Base-by-base conservation (phyloP, 139 green algal species). In the Micractinium conductrix region DNA sequence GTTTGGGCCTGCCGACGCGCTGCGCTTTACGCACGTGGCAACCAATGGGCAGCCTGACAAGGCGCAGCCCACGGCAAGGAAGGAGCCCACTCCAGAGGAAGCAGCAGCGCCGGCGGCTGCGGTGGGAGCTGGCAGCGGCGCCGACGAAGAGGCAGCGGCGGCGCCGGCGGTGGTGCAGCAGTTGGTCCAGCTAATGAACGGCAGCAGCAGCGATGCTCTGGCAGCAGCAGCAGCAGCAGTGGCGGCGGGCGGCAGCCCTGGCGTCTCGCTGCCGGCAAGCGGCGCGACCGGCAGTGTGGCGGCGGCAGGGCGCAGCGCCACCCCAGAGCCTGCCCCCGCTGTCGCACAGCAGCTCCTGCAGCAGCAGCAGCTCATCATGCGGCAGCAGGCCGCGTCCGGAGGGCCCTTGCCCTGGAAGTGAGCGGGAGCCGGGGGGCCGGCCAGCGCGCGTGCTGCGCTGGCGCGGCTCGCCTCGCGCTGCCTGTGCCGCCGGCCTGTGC, bases 1-100 rank as follows among this genome's bases (percentile, higher is more conserved):
- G 22, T 93, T 94, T 78, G 87, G 76, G 12, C 9, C 88, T 12
- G 28, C 79, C 2, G 94, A 97, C 83, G 85, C 79, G 0, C 70
- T 86, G 35, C 91, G 93, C 8, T 86, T 93, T 33, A 78, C 80
- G 3, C 62, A 72, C 0, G 71, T 92, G 26, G 55, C 81, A 5
- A 75, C 74, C 2, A 44, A 71, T 5, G 78, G 84, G 65, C 63
- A 84, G 19, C 44, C n/a, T 16, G 42, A 30, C 44, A 72, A 48
- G 42, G 58, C 58, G 5, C 21, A 55, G 38, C 58, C n/a, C n/a
- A n/a, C 45, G 58, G 14, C 38, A 4, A 33, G 24, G 68, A 50
- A 16, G 40, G n/a, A n/a, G n/a, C n/a, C n/a, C n/a, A n/a, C n/a
- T n/a, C n/a, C n/a, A n/a, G n/a, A n/a, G n/a, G n/a, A n/a, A n/a